Percentiles rank a stretch among this genome's conserved stretches.
phyloP scores from a whole-genome alignment of 345 rosid species.

The Eucalyptus brandiana region DNA sequence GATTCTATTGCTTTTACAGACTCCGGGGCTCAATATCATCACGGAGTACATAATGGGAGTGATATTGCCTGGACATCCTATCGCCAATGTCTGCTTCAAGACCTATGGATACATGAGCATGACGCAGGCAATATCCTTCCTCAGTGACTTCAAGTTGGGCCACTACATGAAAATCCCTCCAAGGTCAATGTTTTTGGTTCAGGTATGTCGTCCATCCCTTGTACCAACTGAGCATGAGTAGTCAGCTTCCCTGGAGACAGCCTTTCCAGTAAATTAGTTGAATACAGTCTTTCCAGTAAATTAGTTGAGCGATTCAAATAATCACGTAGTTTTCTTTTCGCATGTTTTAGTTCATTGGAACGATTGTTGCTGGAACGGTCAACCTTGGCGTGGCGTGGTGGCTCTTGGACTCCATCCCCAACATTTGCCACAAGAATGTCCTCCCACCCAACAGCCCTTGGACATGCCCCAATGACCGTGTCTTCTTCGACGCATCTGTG shows the following conservation, averaged over 20 bases:
- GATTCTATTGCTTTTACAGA: conserved; percentile 17
- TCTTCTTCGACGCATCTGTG: conserved; percentile 80
- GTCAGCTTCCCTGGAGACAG: not conserved
- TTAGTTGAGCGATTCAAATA: not conserved
- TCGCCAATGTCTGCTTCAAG: conserved; percentile 92
- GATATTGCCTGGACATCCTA: conserved; percentile 74
- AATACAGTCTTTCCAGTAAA: not conserved
- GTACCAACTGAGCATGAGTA: not conserved
- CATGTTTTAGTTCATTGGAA: conserved; percentile 48
- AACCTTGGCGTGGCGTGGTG: conserved; percentile 76
- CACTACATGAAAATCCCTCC: conserved; percentile 97
- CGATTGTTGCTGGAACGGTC: conserved; percentile 73
- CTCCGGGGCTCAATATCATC: conserved; percentile 81
- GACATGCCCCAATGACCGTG: conserved; percentile 18
- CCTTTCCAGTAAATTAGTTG: not conserved
- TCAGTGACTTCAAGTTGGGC: conserved; percentile 82
- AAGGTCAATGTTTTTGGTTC: conserved; percentile 88
- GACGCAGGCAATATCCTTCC: conserved; percentile 91
- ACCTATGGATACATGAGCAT: conserved; percentile 79
- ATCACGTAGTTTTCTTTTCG: not conserved
- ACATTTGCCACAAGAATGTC: conserved; percentile 5
- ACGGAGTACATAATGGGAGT: conserved; percentile 83
- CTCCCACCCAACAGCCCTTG: not conserved
- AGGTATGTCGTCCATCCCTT: conserved; percentile 17
- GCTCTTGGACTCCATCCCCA: conserved; percentile 41